phyloP scores from a whole-genome alignment of 1,139 yeast genomes.

The Yamadazyma aaseri region DNA sequence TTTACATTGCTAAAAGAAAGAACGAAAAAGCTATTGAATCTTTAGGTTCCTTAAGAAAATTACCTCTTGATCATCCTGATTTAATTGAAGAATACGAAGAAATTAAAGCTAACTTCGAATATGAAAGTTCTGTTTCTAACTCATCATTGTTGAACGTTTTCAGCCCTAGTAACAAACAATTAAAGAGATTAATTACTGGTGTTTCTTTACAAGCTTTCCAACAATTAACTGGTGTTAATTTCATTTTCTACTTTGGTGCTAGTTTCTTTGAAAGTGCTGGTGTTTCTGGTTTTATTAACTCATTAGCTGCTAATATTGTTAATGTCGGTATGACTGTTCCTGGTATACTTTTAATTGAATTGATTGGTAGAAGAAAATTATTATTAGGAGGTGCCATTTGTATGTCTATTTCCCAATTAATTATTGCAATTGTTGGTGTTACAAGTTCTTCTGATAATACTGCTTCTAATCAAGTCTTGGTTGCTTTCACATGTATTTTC shows the following conservation, averaged over 20 bases:
- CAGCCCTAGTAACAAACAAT: conserved; percentile 33
- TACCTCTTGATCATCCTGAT: conserved; percentile 41
- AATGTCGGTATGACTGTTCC: conserved; percentile 39
- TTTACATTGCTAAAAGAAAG: conserved; percentile 51
- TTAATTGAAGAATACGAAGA: conserved; percentile 39
- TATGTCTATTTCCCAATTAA: conserved; percentile 64
- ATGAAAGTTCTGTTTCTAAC: conserved; percentile 29
- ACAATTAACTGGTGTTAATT: conserved; percentile 75
- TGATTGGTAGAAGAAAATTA: conserved; percentile 38
- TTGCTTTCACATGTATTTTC: conserved; percentile 71
- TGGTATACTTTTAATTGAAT: conserved; percentile 36
- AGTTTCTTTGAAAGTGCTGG: conserved; percentile 61
- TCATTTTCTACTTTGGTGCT: conserved; percentile 68
- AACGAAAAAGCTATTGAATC: conserved; percentile 55
- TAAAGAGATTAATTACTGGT: conserved; percentile 37
- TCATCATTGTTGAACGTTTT: conserved; percentile 36
- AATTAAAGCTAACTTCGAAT: conserved; percentile 38
- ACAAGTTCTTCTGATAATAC: conserved; percentile 18
- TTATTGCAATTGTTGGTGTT: conserved; percentile 71
- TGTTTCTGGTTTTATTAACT: conserved; percentile 34
- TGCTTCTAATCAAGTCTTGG: conserved; percentile 55
- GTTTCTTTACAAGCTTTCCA: conserved; percentile 49
- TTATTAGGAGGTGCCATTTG: conserved; percentile 55
- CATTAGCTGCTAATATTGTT: conserved; percentile 38
- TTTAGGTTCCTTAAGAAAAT: conserved; percentile 31